phyloP scores from a whole-genome alignment of 2,329 filamentous ascomycete genomes.

The Phyllosticta citribraziliensis region DNA sequence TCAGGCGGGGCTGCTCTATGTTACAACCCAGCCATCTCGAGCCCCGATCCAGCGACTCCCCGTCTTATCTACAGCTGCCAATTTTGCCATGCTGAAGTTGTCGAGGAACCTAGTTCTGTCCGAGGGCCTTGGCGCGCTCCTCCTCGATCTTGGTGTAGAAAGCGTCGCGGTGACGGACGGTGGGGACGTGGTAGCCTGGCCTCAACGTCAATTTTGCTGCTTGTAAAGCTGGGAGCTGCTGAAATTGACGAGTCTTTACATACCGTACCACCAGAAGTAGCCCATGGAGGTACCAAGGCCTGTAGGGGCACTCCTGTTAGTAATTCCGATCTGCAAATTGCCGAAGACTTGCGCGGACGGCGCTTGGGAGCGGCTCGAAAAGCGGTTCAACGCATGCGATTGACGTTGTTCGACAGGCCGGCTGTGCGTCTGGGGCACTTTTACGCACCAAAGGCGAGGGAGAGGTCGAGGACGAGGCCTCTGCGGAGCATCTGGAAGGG shows the following conservation, averaged over 20 bases:
- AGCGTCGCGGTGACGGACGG: slow-evolving; percentile 52
- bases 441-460: slow-evolving; percentile 53
- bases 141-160: slow-evolving; percentile 57
- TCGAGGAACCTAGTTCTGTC: slow-evolving; percentile 22
- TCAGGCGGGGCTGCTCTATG: neutral
- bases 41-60: neutral
- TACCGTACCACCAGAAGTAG: slow-evolving; percentile 59
- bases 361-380: neutral
- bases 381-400: neutral
- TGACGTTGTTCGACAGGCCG: neutral
- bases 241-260: neutral
- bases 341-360: neutral
- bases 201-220: neutral
- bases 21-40: neutral
- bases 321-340: neutral
- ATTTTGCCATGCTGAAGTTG: neutral
- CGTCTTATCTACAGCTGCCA: neutral
- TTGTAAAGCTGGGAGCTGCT: neutral
- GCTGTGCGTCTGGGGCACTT: neutral
- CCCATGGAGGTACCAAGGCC: slow-evolving; percentile 53
- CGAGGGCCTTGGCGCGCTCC: slow-evolving; percentile 43
- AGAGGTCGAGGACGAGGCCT: slow-evolving; percentile 56
- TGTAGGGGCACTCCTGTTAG: slow-evolving; percentile 18
- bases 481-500: slow-evolving; percentile 52
- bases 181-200: slow-evolving; percentile 50